A percentile compares a stretch with the other conserved stretches of the same genome.
phyloP scores from a whole-genome alignment of 2,329 filamentous ascomycete species.

The Aureobasidium vineae region DNA sequence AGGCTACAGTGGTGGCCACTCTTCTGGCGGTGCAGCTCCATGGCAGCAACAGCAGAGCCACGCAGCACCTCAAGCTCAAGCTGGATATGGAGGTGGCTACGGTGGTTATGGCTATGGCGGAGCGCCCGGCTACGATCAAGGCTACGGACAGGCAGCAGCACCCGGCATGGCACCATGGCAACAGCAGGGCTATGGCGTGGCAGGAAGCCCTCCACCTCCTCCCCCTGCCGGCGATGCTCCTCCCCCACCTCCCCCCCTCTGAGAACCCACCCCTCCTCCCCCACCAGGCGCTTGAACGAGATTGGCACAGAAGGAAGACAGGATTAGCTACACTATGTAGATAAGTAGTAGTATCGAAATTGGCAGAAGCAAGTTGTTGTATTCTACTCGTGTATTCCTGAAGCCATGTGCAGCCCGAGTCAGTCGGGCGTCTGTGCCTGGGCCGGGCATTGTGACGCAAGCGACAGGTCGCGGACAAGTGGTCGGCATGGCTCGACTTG shows the following conservation, averaged over 20 bases:
- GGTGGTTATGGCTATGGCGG: constrained; percentile 27
- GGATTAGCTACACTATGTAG: constrained; percentile 1
- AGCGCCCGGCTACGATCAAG: constrained; percentile 28
- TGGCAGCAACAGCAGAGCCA: constrained; percentile 33
- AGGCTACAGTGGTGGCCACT: constrained; percentile 27
- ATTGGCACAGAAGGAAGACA: neutral
- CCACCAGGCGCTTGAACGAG: constrained; percentile 8
- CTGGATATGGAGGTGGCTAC: constrained; percentile 26
- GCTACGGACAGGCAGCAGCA: constrained; percentile 39
- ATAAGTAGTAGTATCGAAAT: constrained; percentile 1
- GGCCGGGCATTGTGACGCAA: neutral
- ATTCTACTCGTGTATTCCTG: neutral
- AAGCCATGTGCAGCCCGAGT: neutral
- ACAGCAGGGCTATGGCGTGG: constrained; percentile 24
- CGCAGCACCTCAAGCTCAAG: constrained; percentile 31
- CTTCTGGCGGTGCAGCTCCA: constrained; percentile 30
- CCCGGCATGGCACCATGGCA: constrained; percentile 28
- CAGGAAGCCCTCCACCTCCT: constrained; percentile 52
- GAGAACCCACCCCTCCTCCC: constrained; percentile 66
- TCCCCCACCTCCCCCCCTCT: constrained; percentile 58
- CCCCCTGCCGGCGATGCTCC: constrained; percentile 54
- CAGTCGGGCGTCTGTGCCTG: neutral
- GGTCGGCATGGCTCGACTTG: neutral
- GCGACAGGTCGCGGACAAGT: neutral
- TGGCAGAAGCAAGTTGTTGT: neutral